Evolutionary conservation across 768 basidiomycete species (phyloP).

Genomic region (Podaxis sp.): DNA sequence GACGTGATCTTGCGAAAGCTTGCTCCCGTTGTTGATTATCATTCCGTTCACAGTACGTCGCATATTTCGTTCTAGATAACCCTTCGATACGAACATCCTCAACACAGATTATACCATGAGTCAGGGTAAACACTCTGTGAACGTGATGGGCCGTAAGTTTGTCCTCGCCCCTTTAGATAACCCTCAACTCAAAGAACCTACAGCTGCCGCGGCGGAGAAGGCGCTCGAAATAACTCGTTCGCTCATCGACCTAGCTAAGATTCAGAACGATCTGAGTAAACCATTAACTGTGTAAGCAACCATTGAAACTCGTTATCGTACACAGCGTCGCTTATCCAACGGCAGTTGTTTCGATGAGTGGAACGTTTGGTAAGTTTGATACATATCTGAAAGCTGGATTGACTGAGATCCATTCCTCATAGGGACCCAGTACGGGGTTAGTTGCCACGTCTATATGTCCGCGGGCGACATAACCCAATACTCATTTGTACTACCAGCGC

Average conservation of each 20-base stretch:
- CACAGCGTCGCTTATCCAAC: too few relatives aligned
- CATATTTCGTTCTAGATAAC: neutral
- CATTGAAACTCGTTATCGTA: too few relatives aligned
- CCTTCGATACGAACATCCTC: neutral
- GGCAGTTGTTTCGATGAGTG: constrained; percentile 53
- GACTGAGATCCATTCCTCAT: neutral
- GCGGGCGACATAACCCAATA: neutral
- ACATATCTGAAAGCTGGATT: neutral
- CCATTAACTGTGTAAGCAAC: constrained; percentile 36
- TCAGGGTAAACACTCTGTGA: constrained; percentile 47
- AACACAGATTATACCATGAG: constrained; percentile 39
- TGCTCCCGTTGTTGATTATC: constrained; percentile 49
- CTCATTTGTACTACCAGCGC: constrained; percentile 27
- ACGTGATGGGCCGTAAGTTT: constrained; percentile 50
- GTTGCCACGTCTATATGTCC: neutral
- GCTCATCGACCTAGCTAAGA: constrained; percentile 52
- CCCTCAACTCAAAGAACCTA: neutral
- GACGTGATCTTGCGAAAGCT: constrained; percentile 39
- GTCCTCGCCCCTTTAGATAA: neutral
- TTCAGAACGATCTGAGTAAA: constrained; percentile 36
- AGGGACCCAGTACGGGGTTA: constrained; percentile 46
- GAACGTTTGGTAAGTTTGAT: constrained; percentile 45
- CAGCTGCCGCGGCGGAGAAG: constrained; percentile 52
- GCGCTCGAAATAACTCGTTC: constrained; percentile 50
- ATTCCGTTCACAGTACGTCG: constrained; percentile 42